Conservation (phyloP, 2,329 filamentous ascomycete genomes). For the Scedosporium boydii region DNA sequence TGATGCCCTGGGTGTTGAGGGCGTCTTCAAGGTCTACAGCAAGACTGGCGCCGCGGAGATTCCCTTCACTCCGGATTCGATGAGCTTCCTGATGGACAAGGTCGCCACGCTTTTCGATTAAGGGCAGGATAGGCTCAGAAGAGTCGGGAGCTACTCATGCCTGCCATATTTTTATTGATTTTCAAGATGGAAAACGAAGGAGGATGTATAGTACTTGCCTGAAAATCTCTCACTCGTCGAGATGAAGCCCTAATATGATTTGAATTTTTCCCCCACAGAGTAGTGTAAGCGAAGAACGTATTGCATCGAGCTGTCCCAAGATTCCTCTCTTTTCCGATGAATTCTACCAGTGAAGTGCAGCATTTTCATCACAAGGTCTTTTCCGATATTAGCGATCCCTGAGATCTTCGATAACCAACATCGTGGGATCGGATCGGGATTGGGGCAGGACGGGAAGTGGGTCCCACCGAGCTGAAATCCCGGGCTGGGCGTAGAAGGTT, state of each 20-base stretch:
- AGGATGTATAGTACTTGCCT: not conserved
- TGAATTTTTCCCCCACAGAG: not conserved
- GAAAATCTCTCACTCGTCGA: not conserved
- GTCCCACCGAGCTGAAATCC: not conserved
- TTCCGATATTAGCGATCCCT: not conserved
- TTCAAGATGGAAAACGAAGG: not conserved
- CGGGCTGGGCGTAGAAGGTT: not conserved
- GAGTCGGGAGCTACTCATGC: not conserved
- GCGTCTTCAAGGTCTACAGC: not conserved
- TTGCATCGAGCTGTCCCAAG: not conserved
- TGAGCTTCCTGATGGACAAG: conserved; percentile 1
- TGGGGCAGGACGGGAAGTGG: not conserved
- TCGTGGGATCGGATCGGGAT: too few species aligned
- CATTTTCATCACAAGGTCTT: not conserved
- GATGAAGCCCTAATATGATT: not conserved
- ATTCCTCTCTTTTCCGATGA: not conserved
- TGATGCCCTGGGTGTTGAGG: not conserved
- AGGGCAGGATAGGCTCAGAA: not conserved
- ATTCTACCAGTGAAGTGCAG: not conserved
- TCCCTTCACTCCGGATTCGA: not conserved
- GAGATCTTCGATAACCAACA: too few species aligned
- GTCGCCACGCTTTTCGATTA: not conserved
- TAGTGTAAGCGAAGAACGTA: not conserved
- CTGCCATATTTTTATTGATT: not conserved
- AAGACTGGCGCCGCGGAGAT: not conserved